phyloP scores from a whole-genome alignment of 257 asterid species.

The Echium plantagineum region DNA sequence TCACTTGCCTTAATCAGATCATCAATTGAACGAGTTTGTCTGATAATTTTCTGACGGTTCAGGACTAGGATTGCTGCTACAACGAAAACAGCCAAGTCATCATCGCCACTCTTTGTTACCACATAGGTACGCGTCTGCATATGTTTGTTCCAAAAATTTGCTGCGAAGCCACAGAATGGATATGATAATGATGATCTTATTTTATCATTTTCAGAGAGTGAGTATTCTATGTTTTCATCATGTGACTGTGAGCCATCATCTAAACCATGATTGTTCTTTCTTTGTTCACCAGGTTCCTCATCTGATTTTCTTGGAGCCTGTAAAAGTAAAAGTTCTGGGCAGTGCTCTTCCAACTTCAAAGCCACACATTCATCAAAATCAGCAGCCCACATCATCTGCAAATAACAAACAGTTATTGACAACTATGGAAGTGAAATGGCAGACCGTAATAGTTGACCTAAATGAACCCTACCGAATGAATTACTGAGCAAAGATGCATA shows the following conservation, averaged over 20 bases:
- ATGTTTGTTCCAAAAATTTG: constrained; percentile 67
- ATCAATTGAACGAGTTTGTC: constrained; percentile 75
- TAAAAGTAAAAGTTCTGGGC: constrained; percentile 65
- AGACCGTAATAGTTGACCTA: no score
- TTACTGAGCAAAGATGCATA: no score
- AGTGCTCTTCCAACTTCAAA: constrained; percentile 48
- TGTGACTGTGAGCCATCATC: constrained; percentile 36
- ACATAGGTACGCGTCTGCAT: constrained; percentile 35
- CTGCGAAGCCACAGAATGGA: constrained; percentile 87
- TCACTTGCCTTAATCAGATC: constrained; percentile 91
- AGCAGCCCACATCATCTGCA: constrained; percentile 99
- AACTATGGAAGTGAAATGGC: no score
- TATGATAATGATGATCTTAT: constrained; percentile 43
- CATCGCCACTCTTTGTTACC: constrained; percentile 62
- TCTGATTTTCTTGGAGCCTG: constrained; percentile 48
- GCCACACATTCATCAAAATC: constrained; percentile 73
- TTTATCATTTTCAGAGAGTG: constrained; percentile 42
- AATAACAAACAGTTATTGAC: background rate
- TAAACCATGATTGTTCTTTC: constrained; percentile 23
- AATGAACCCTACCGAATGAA: no score
- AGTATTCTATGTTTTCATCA: constrained; percentile 33
- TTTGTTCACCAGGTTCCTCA: constrained; percentile 50
- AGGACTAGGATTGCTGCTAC: constrained; percentile 92
- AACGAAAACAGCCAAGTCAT: constrained; percentile 86
- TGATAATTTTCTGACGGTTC: constrained; percentile 79